These are phyloP conservation scores for Aspergillus aculeatinus DNA, from an alignment of 2,329 filamentous ascomycete species.

Conservation along the genomic window DNA sequence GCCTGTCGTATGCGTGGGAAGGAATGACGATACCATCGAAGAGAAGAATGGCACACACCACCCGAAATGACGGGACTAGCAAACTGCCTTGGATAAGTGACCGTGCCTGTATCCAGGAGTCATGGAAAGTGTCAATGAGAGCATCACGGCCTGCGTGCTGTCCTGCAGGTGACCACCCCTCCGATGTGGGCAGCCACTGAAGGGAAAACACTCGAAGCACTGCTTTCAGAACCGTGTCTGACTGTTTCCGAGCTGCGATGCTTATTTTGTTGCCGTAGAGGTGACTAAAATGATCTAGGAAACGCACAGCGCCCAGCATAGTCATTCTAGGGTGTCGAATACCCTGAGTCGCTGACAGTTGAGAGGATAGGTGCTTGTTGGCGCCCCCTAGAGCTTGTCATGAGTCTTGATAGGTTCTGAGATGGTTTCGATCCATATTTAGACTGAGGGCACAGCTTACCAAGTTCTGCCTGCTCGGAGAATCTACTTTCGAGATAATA, in stretches of 20 bases:
- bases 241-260: conserved; percentile 11
- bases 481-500: conserved; percentile 16
- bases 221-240: conserved; percentile 22
- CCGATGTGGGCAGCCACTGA: conserved; percentile 19
- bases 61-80: conserved; percentile 20
- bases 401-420: no score
- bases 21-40: conserved; percentile 25
- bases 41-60: conserved; percentile 21
- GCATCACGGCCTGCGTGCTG: neutral
- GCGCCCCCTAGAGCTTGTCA: no score
- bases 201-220: conserved; percentile 20
- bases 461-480: neutral
- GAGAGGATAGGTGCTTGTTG: no score
- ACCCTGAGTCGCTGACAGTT: no score
- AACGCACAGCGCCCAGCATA: conserved; percentile 18
- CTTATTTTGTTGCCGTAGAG: conserved; percentile 23
- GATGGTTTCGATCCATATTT: no score
- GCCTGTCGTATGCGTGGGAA: conserved; percentile 5
- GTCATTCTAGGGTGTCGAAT: no score
- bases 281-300: conserved; percentile 25
- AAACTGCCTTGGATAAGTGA: conserved; percentile 9
- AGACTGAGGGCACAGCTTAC: no score
- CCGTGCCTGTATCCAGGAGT: conserved; percentile 20
- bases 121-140: conserved; percentile 14
- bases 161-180: neutral